A percentile compares a stretch with the other conserved stretches of the same genome.
phyloP scores from a whole-genome alignment of 495 filamentous ascomycete genomes.

The Penicillium paradoxum region DNA sequence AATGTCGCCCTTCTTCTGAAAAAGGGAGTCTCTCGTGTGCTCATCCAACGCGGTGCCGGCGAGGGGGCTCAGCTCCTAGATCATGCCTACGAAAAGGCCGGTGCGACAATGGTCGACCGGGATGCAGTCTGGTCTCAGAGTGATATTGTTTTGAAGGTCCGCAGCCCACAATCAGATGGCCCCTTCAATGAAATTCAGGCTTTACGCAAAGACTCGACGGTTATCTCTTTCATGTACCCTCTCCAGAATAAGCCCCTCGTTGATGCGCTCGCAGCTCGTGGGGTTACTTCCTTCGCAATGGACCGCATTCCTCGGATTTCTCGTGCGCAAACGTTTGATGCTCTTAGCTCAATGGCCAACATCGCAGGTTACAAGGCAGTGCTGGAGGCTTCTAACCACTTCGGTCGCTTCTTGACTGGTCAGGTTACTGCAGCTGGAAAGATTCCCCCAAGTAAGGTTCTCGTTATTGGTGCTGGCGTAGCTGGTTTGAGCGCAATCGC shows the following conservation, averaged over 20 bases:
- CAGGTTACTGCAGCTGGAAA: constrained; percentile 80
- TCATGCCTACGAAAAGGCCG: constrained; percentile 63
- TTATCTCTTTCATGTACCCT: constrained; percentile 73
- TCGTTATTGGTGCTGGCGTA: constrained; percentile 79
- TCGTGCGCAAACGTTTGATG: constrained; percentile 75
- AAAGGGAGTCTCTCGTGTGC: constrained; percentile 68
- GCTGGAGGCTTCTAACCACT: constrained; percentile 74
- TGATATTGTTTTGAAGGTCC: constrained; percentile 75
- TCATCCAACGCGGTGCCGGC: constrained; percentile 74
- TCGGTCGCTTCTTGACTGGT: constrained; percentile 75
- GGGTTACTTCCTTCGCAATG: constrained; percentile 72
- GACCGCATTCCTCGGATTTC: constrained; percentile 81
- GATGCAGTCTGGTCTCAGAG: constrained; percentile 59
- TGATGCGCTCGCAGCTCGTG: constrained; percentile 58
- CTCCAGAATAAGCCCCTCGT: constrained; percentile 65
- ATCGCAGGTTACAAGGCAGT: constrained; percentile 85
- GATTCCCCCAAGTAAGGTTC: constrained; percentile 76
- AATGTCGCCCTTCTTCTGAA: constrained; percentile 72
- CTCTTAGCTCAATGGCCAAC: constrained; percentile 73
- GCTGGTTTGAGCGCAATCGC: constrained; percentile 78
- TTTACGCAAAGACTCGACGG: constrained; percentile 56
- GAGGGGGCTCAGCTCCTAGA: constrained; percentile 66
- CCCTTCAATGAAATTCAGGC: constrained; percentile 54
- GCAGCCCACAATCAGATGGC: constrained; percentile 54
- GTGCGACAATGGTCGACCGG: constrained; percentile 63